Evolutionary conservation across 2,329 filamentous ascomycete genomes (phyloP), one percentile per base, ranked within the genome.

Genomic region (Dryadomyces quercivorus): DNA sequence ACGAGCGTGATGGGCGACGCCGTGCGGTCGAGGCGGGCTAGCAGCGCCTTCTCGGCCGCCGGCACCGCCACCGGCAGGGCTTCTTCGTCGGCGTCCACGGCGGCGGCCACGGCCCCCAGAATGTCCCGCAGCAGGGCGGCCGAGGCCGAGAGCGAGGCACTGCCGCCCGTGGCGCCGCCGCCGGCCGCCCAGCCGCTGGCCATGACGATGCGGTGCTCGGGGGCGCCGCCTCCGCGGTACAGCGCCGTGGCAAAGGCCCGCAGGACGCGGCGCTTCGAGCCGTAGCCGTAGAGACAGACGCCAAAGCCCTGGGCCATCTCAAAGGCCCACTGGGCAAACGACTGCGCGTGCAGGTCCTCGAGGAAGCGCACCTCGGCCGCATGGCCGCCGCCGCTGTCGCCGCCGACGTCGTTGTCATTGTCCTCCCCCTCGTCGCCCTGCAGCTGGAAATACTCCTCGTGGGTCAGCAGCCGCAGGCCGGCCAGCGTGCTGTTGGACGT

Each of bases 281-380:
- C 93, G 66, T 89, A 95, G 34, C 93, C 93, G 66, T 94, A 96
- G 0, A 96, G 71, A 65, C 93, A 95, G 52, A 97, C 74, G 63
- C 88, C 90, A 73, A 95, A 97, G 21, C 84, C 83, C 66, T 95
- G 82, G 5, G 82, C 76, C 16, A 97, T 77, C 71, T 98, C 93
- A 66, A 97, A 96, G 0, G 78, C 72, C 93, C 93, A 98, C 66
- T 97, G 93, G 1, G 85, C 79, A 66, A 95, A 97, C 0, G 86
- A 89, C 57, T 86, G 81, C 47, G 81, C 74, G 65, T 97, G 92
- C 21, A 95, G 70, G 7, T 81, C 77, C 60, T 86, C 76, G 26
- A 98, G 73, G 59, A 86, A 85, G 18, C 79, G 74, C 51, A 87
- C 79, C 59, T 94, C 87, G 2, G 75, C 69, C 38, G 74, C 72